phyloP scores from a whole-genome alignment of 2,329 filamentous ascomycete species.

The Penicillium sp. region DNA sequence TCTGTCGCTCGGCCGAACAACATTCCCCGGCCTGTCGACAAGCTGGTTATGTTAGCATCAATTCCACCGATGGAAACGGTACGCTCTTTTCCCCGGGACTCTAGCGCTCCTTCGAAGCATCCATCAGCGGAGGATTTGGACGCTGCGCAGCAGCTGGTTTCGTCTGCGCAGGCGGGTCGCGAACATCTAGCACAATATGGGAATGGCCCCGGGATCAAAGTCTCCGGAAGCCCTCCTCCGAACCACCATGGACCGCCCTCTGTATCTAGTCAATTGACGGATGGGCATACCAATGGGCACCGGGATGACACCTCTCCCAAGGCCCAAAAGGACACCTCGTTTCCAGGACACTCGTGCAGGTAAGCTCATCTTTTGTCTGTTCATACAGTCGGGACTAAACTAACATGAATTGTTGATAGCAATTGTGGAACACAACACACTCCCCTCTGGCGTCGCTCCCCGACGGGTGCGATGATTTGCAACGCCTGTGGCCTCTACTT shows the following conservation, averaged over 20 bases:
- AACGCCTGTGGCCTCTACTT: slow-evolving; percentile 96
- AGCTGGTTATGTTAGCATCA: slow-evolving; percentile 42
- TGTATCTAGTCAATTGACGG: slow-evolving; percentile 21
- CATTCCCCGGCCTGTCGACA: slow-evolving; percentile 6
- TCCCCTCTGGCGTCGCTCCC: slow-evolving; percentile 90
- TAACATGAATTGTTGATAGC: slow-evolving; percentile 53
- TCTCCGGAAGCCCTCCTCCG: slow-evolving; percentile 22
- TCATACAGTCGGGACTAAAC: not conserved
- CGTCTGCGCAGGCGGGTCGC: slow-evolving; percentile 50
- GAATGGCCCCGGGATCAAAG: slow-evolving; percentile 25
- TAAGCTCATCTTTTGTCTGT: slow-evolving; percentile 25
- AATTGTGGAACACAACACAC: slow-evolving; percentile 95
- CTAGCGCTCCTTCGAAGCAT: slow-evolving; percentile 43
- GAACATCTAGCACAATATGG: slow-evolving; percentile 38
- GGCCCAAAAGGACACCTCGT: slow-evolving; percentile 42
- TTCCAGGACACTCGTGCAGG: slow-evolving; percentile 49
- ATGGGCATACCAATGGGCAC: slow-evolving; percentile 19
- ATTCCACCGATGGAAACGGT: slow-evolving; percentile 44
- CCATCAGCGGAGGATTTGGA: slow-evolving; percentile 53
- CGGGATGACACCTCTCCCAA: slow-evolving; percentile 40
- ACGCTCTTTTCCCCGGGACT: slow-evolving; percentile 37
- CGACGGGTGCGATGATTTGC: slow-evolving; percentile 91
- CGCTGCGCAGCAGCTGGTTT: slow-evolving; percentile 53
- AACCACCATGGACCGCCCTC: slow-evolving; percentile 26
- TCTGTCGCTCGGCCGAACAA: slow-evolving; percentile 6